Evolutionary conservation across 2,329 filamentous ascomycete species (phyloP), one percentile per base, ranked within the genome.

Genomic region (Xylaria polymorpha): DNA sequence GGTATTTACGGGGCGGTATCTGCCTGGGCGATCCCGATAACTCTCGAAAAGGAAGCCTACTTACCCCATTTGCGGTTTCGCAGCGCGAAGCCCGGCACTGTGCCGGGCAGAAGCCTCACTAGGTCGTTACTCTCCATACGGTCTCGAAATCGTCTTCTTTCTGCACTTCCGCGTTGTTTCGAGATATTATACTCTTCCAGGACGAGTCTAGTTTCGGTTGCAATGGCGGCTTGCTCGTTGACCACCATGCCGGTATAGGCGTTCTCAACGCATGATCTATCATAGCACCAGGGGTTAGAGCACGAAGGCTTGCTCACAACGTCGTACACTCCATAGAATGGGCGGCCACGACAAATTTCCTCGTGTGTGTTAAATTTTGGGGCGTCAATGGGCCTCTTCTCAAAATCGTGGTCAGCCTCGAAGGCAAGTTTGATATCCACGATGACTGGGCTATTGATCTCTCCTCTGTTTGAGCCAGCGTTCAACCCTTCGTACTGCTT

Each of bases 171-270:
- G 2, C n/a, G 32, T 14, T 39, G 51, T 22, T 55, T 55, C 10
- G 22, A 39, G 18, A 18, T 55, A 15, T 55, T 32, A 4, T 55
- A 55, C 10, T 55, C 32, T 55, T 55, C 51, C 6, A 55, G 32
- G 10, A 55, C 5, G 1, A 7, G 32, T 20, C 5, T 37, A 1
- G 4, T 20, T 4, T 55, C 51, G 32, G 50, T 12, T 20, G 20
- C 14, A 18, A n/a, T 12, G 4, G 1, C 5, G 4, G n/a, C 0
- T 20, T 1, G n/a, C 32, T 1, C n/a, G n/a, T n/a, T n/a, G n/a
- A n/a, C n/a, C n/a, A n/a, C n/a, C n/a, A n/a, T n/a, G n/a, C n/a
- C n/a, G n/a, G n/a, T n/a, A 18, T 25, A 25, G 20, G 9, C 3
- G 8, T 43, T 12, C 1, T 6, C 2, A 29, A 1, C n/a, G 12